Conservation (phyloP, 495 filamentous ascomycete species). For the Trichoderma reesei region DNA sequence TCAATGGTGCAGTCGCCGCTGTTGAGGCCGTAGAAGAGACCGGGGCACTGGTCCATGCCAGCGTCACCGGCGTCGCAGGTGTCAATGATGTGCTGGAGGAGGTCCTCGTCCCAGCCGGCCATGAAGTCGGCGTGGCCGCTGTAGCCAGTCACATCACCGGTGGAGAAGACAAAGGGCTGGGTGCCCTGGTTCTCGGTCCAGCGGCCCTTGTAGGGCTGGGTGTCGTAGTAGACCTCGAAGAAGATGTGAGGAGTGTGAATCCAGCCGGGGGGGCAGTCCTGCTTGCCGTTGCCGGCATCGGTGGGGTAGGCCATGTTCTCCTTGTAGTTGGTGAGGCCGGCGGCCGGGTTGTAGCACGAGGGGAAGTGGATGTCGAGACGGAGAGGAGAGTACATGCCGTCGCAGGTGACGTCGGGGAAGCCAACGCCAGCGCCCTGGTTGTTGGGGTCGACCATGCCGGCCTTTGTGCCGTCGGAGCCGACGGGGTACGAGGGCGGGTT, state of each 20-base stretch:
- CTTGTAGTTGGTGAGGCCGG: conserved; percentile 41
- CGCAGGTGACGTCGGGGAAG: conserved; percentile 40
- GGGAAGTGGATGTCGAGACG: conserved; percentile 46
- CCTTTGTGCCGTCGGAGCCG: conserved; percentile 34
- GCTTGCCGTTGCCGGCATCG: conserved; percentile 39
- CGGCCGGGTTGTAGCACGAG: conserved; percentile 48
- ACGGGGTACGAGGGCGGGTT: conserved; percentile 42
- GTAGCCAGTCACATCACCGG: conserved; percentile 49
- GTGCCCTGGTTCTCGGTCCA: conserved; percentile 48
- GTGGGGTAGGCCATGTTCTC: conserved; percentile 45
- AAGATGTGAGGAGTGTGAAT: conserved; percentile 51
- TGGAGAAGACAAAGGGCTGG: conserved; percentile 56
- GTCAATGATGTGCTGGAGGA: conserved; percentile 52
- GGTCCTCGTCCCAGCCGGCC: conserved; percentile 56
- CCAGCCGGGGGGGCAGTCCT: conserved; percentile 52
- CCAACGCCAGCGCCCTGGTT: conserved; percentile 41
- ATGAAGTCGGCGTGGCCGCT: conserved; percentile 62
- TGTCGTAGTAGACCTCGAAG: conserved; percentile 59
- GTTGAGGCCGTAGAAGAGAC: conserved; percentile 33
- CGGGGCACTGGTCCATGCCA: conserved; percentile 47
- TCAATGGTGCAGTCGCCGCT: conserved; percentile 37
- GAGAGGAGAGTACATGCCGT: conserved; percentile 45
- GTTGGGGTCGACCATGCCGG: conserved; percentile 38
- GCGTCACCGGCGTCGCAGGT: conserved; percentile 45
- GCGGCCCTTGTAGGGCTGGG: conserved; percentile 41